Conservation (phyloP, 306 rosid genomes). For the Cicer cuneatum region DNA sequence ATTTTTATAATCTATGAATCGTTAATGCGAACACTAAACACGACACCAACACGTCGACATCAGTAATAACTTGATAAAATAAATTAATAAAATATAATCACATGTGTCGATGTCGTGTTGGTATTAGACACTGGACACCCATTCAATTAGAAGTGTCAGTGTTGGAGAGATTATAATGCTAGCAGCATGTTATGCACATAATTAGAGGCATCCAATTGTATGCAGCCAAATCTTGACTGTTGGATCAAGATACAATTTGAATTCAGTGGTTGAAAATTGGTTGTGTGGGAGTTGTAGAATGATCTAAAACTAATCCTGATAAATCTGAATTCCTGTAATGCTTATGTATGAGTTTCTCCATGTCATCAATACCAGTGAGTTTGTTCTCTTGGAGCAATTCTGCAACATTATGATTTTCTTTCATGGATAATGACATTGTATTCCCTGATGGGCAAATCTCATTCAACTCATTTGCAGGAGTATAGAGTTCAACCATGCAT, state of each 20-base stretch:
- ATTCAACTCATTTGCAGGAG: slow-evolving; percentile 43
- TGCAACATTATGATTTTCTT: slow-evolving; percentile 45
- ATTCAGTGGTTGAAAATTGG: not conserved
- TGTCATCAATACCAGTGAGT: slow-evolving; percentile 38
- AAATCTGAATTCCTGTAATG: slow-evolving; percentile 12
- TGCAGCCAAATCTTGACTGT: not conserved
- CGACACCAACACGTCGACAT: too few relatives aligned
- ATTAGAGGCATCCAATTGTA: not conserved
- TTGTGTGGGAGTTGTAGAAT: slow-evolving; percentile 10
- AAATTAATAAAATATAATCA: too few relatives aligned
- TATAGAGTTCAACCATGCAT: slow-evolving; percentile 63
- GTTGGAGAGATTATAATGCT: not conserved
- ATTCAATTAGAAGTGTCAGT: too few relatives aligned
- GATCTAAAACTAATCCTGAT: slow-evolving; percentile 35
- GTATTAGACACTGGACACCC: too few relatives aligned
- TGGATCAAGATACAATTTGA: not conserved
- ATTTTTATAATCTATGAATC: too few relatives aligned
- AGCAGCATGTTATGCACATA: not conserved
- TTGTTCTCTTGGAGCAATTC: slow-evolving; percentile 44
- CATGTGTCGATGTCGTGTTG: too few relatives aligned
- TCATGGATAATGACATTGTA: slow-evolving; percentile 25
- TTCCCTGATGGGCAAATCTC: slow-evolving; percentile 28
- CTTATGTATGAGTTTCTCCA: slow-evolving; percentile 35
- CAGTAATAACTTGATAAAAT: too few relatives aligned
- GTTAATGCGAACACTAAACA: too few relatives aligned